These are phyloP conservation scores for Phytophthora pseudosyringae DNA, from an alignment of 352 stramenopile genomes.

Conservation along the genomic window DNA sequence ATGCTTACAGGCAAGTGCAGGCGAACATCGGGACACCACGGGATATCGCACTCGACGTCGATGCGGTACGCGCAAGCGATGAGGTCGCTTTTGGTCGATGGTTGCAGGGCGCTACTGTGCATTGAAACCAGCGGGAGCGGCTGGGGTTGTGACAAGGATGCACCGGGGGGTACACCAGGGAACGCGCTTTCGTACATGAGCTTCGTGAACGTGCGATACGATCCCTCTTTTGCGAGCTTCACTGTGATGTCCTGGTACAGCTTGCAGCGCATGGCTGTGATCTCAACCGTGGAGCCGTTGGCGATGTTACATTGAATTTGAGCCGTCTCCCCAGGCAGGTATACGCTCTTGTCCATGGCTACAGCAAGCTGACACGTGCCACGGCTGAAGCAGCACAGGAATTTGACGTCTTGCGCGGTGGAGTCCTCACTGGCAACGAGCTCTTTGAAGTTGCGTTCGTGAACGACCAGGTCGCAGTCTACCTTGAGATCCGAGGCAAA, in stretches of 20 bases:
- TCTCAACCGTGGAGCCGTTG: constrained; percentile 63
- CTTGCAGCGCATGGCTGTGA: constrained; percentile 60
- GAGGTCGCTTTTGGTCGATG: constrained; percentile 55
- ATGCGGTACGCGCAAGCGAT: constrained; percentile 66
- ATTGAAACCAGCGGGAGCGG: constrained; percentile 48
- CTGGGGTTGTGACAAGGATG: constrained; percentile 57
- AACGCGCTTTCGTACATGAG: constrained; percentile 52
- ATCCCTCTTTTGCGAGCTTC: constrained; percentile 29
- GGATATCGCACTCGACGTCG: constrained; percentile 72
- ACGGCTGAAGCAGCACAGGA: constrained; percentile 71
- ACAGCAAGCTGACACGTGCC: constrained; percentile 60
- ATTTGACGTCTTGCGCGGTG: constrained; percentile 56
- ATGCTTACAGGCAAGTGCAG: constrained; percentile 67
- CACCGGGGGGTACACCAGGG: constrained; percentile 47
- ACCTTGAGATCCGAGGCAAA: constrained; percentile 72
- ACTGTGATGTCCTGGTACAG: constrained; percentile 66
- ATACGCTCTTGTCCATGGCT: constrained; percentile 79
- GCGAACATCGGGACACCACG: constrained; percentile 66
- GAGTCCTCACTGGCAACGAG: constrained; percentile 63
- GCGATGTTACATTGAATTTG: constrained; percentile 69
- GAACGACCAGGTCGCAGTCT: constrained; percentile 60
- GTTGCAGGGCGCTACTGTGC: constrained; percentile 41
- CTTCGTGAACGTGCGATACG: constrained; percentile 43
- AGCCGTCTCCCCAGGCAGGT: constrained; percentile 61
- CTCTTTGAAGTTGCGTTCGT: constrained; percentile 54